Conservation (phyloP, 768 basidiomycete genomes). For the Kwoniella sp. region DNA sequence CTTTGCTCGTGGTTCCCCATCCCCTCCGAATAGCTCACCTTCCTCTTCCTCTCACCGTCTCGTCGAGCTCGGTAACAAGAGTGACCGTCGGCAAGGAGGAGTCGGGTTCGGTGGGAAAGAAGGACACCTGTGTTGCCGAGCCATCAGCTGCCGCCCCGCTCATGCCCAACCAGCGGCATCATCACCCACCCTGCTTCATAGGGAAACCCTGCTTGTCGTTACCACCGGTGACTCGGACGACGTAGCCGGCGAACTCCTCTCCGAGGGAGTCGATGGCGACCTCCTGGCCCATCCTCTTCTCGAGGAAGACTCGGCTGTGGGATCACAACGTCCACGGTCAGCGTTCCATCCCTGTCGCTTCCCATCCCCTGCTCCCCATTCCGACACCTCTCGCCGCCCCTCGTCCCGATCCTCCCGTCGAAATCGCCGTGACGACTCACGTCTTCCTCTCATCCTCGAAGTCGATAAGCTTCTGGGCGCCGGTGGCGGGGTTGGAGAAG, state of each 20-base stretch:
- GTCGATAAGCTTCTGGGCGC: conserved; percentile 93
- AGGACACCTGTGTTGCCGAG: conserved; percentile 60
- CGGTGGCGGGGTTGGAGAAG: conserved; percentile 96
- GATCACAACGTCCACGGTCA: conserved; percentile 7
- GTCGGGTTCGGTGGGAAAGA: conserved; percentile 83
- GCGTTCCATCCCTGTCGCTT: conserved; percentile 3
- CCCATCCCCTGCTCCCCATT: not conserved
- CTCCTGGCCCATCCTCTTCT: conserved; percentile 95
- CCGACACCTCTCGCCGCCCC: not conserved
- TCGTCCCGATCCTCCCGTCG: not conserved
- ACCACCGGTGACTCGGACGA: conserved; percentile 93
- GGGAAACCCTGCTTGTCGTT: conserved; percentile 63
- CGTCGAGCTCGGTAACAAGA: conserved; percentile 94
- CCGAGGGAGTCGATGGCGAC: conserved; percentile 84
- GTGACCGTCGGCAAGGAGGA: conserved; percentile 93
- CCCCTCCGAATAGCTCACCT: conserved; percentile 53
- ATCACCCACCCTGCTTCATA: conserved; percentile 82
- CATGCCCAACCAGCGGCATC: not conserved
- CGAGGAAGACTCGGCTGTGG: conserved; percentile 83
- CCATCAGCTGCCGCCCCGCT: no score
- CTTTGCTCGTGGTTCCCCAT: not conserved
- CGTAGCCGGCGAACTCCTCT: conserved; percentile 94
- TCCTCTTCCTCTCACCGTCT: conserved; percentile 93
- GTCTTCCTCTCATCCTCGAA: conserved; percentile 75
- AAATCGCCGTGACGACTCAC: conserved; percentile 24